phyloP scores from a whole-genome alignment of 1,284 basidiomycete species.

The Ceratorhiza oryzae-sativae region DNA sequence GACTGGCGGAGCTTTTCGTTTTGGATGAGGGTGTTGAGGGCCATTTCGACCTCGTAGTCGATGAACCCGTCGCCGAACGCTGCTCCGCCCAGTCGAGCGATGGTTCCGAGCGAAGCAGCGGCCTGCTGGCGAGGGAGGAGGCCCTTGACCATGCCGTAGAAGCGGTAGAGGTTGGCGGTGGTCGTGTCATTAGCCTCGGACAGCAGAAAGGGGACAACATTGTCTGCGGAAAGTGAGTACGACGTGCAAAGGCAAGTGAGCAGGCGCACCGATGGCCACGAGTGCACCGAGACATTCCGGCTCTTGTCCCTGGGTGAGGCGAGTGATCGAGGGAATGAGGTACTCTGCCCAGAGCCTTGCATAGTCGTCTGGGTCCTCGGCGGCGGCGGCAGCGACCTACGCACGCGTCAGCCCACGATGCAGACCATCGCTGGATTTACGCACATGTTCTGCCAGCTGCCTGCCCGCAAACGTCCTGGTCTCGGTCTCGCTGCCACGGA shows the following conservation, averaged over 20 bases:
- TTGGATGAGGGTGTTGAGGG: conserved; percentile 24
- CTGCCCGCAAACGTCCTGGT: conserved; percentile 18
- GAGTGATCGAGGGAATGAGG: conserved; percentile 32
- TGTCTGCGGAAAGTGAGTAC: conserved; percentile 4
- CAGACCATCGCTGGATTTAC: not conserved
- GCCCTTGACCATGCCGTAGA: conserved; percentile 12
- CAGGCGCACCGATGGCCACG: conserved; percentile 15
- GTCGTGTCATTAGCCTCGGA: conserved; percentile 27
- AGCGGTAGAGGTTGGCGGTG: conserved; percentile 25
- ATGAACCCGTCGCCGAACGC: conserved; percentile 25
- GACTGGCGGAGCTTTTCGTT: conserved; percentile 27
- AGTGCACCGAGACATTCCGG: conserved; percentile 32
- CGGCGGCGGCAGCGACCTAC: conserved; percentile 19
- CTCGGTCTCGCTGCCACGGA: conserved; percentile 31
- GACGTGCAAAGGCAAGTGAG: not conserved
- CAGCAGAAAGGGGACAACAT: conserved; percentile 12
- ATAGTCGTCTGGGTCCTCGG: conserved; percentile 26
- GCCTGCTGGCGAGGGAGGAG: conserved; percentile 27
- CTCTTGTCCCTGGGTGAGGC: conserved; percentile 21
- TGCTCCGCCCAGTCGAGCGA: not conserved
- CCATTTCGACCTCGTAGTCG: conserved; percentile 26
- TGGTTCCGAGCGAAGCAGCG: conserved; percentile 11
- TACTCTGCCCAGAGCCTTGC: conserved; percentile 28
- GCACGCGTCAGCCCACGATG: not conserved
- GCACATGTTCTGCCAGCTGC: conserved; percentile 31